phyloP scores from a whole-genome alignment of 371 early-diverging fungal species.

The Lichtheimia ramosa region DNA sequence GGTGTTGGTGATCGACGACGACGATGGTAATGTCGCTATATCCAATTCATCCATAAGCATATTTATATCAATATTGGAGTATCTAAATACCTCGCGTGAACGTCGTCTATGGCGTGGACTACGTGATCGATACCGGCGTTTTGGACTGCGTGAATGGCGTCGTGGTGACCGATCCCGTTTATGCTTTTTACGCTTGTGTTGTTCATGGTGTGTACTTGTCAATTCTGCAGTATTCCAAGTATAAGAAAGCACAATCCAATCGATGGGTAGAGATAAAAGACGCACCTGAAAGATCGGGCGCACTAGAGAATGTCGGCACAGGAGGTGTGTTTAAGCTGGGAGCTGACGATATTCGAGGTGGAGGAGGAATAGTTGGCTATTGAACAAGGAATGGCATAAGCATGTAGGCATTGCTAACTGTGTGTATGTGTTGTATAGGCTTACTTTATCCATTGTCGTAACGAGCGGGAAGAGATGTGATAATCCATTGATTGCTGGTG shows the following conservation, averaged over 20 bases:
- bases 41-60: neutral
- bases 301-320: conserved; percentile 34
- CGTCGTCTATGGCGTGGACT: too few species aligned
- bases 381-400: neutral
- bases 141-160: conserved; percentile 3
- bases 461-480: too few species aligned
- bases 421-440: neutral
- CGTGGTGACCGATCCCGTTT: conserved; percentile 12
- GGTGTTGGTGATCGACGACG: conserved; percentile 11
- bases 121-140: neutral
- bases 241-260: neutral
- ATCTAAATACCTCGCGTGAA: neutral
- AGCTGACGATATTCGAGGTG: conserved; percentile 29
- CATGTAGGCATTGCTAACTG: neutral
- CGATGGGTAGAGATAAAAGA: neutral
- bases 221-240: conserved; percentile 1
- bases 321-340: conserved; percentile 14
- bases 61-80: neutral
- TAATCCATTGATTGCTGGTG: too few species aligned
- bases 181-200: conserved; percentile 12
- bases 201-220: neutral
- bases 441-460: neutral
- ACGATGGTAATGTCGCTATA: conserved; percentile 2
- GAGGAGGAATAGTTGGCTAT: conserved; percentile 9
- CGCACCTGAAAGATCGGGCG: conserved; percentile 28